Percentiles rank a stretch among this genome's conserved stretches.
Evolutionary conservation across 2,329 filamentous ascomycete species (phyloP).

Genomic region (Pseudogymnoascus sp.): DNA sequence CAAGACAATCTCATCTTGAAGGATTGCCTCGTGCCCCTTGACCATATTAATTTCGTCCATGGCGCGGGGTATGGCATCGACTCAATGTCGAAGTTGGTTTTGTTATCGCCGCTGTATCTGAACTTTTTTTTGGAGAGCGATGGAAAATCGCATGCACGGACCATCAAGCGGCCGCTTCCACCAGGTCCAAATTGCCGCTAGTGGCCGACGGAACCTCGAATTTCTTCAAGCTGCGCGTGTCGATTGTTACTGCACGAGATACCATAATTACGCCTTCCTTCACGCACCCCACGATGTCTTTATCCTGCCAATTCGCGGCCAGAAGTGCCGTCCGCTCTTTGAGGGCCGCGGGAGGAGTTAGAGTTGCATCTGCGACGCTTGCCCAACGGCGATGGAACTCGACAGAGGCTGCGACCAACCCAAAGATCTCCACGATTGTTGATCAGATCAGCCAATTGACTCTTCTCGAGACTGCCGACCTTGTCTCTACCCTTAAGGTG

Average conservation of each 20-base stretch:
- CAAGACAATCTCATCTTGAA: conserved; percentile 45
- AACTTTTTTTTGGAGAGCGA: conserved; percentile 12
- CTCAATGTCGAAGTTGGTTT: conserved; percentile 14
- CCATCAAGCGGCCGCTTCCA: conserved; percentile 3
- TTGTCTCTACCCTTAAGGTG: conserved; percentile 94
- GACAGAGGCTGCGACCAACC: conserved; percentile 65
- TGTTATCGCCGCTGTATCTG: conserved; percentile 11
- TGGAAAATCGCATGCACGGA: conserved; percentile 8
- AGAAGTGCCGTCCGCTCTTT: conserved; percentile 57
- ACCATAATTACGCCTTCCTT: conserved; percentile 13
- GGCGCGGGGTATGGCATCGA: conserved; percentile 19
- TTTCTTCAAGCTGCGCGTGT: conserved; percentile 12
- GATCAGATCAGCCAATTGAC: conserved; percentile 99
- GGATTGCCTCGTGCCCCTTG: conserved; percentile 45
- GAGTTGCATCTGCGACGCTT: conserved; percentile 37
- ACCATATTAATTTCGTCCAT: conserved; percentile 51
- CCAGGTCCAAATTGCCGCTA: conserved; percentile 11
- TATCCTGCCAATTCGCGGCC: conserved; percentile 54
- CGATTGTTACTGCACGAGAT: conserved; percentile 1
- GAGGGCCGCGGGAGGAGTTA: conserved; percentile 40
- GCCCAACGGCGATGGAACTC: conserved; percentile 69
- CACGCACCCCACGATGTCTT: conserved; percentile 44
- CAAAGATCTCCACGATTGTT: conserved; percentile 91
- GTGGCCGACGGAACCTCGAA: conserved; percentile 11
- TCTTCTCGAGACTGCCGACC: conserved; percentile 89